Conservation (phyloP, 345 rosid species). For the Sisymbrium irio region DNA sequence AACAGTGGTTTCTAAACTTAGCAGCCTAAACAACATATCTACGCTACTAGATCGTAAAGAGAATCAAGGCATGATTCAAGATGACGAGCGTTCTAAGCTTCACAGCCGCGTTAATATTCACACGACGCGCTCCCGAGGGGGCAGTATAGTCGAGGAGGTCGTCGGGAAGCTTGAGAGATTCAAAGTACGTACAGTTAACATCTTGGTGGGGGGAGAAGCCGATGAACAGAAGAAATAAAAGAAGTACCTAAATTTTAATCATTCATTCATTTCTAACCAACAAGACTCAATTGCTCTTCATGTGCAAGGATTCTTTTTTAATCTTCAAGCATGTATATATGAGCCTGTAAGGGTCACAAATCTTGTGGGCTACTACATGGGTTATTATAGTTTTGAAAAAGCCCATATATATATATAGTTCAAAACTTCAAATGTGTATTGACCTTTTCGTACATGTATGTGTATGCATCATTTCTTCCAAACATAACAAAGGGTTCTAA, state of each 20-base stretch:
- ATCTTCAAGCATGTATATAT: not conserved
- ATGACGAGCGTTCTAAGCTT: not conserved
- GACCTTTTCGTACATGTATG: not conserved
- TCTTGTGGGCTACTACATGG: not conserved
- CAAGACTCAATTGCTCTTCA: not conserved
- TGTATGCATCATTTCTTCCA: not conserved
- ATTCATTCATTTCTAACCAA: conserved; percentile 5
- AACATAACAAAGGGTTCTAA: not conserved
- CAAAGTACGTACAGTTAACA: conserved; percentile 36
- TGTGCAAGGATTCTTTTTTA: not conserved
- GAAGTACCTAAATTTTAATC: not conserved
- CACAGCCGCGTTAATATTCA: not conserved
- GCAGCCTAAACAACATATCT: not conserved
- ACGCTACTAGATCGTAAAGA: not conserved
- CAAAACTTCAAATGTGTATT: not conserved
- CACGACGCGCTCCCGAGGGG: conserved; percentile 25
- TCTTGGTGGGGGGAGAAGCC: conserved; percentile 29
- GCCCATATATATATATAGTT: not conserved
- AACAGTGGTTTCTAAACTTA: not conserved
- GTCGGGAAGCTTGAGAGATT: conserved; percentile 33
- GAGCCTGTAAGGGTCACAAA: not conserved
- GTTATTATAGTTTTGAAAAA: not conserved
- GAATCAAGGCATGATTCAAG: not conserved
- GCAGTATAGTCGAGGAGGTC: conserved; percentile 13
- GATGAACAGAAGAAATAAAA: conserved; percentile 22